These are phyloP conservation scores for Hypoxylon perforatum DNA, from an alignment of 495 filamentous ascomycete species.

Conservation along the genomic window DNA sequence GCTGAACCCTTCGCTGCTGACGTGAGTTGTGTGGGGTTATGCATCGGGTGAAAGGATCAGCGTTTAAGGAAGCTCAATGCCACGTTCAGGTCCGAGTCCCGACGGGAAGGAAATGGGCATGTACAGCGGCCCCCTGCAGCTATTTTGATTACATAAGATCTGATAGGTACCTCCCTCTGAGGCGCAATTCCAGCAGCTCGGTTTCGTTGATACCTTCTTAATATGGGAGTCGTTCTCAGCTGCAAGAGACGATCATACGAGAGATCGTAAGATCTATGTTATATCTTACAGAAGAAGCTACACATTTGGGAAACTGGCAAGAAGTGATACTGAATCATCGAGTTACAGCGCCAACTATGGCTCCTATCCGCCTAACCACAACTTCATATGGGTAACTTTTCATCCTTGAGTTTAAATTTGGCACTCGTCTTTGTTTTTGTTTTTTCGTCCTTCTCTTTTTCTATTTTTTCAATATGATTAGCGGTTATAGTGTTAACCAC, in stretches of 20 bases:
- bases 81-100: constrained; percentile 8
- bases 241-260: neutral
- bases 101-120: constrained; percentile 16
- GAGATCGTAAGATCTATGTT: neutral
- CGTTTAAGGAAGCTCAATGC: constrained; percentile 5
- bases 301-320: too few species aligned
- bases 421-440: too few species aligned
- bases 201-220: neutral
- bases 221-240: neutral
- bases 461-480: too few species aligned
- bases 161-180: neutral
- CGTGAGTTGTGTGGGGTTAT: constrained; percentile 36
- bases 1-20: constrained; percentile 33
- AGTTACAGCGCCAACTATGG: too few species aligned
- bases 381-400: too few species aligned
- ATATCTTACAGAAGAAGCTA: too few species aligned
- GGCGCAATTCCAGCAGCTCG: neutral
- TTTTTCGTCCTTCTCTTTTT: too few species aligned
- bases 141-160: constrained; percentile 17
- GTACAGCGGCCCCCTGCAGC: constrained; percentile 22
- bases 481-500: too few species aligned
- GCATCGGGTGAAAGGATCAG: constrained; percentile 38
- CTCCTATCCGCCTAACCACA: too few species aligned
- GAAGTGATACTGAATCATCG: too few species aligned
- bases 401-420: too few species aligned